Percentiles rank a stretch among this genome's conserved stretches.
Evolutionary conservation across 306 rosid species (phyloP).

Genomic region (Trifolium fragiferum): DNA sequence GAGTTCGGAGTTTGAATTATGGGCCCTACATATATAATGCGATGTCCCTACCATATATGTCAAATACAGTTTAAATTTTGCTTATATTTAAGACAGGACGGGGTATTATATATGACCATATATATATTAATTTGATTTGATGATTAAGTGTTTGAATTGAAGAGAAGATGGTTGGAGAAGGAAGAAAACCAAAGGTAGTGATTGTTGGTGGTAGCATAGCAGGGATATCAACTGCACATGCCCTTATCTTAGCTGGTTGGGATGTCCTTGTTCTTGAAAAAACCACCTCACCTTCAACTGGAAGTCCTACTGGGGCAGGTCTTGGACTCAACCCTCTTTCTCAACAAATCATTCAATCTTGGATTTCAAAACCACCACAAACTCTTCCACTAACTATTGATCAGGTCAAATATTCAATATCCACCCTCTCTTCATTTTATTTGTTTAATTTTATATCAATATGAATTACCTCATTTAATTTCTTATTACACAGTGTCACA

Average conservation of each 20-base stretch:
- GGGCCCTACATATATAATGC: too few species aligned
- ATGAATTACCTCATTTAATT: not conserved
- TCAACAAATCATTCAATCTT: slow-evolving; percentile 59
- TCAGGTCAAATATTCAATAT: slow-evolving; percentile 49
- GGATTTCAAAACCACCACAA: slow-evolving; percentile 64
- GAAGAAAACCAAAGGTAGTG: slow-evolving; percentile 59
- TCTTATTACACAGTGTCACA: too few species aligned
- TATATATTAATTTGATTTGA: not conserved
- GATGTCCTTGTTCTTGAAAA: slow-evolving; percentile 75
- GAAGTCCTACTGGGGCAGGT: slow-evolving; percentile 90
- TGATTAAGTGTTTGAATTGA: not conserved
- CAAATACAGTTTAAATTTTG: too few species aligned
- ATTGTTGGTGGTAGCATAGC: slow-evolving; percentile 89
- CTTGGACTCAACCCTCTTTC: slow-evolving; percentile 78
- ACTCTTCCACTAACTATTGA: slow-evolving; percentile 77
- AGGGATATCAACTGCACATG: slow-evolving; percentile 70
- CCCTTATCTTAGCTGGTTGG: slow-evolving; percentile 76
- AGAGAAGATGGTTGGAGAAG: slow-evolving; percentile 46
- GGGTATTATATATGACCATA: not conserved
- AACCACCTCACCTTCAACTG: slow-evolving; percentile 55
- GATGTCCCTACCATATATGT: too few species aligned
- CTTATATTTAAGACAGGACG: too few species aligned
- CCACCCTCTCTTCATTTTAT: not conserved
- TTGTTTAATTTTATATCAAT: not conserved
- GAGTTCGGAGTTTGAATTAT: too few species aligned